These are phyloP conservation scores for Suhomyces kilbournensis DNA, from an alignment of 805 yeast genomes.

Conservation along the genomic window DNA sequence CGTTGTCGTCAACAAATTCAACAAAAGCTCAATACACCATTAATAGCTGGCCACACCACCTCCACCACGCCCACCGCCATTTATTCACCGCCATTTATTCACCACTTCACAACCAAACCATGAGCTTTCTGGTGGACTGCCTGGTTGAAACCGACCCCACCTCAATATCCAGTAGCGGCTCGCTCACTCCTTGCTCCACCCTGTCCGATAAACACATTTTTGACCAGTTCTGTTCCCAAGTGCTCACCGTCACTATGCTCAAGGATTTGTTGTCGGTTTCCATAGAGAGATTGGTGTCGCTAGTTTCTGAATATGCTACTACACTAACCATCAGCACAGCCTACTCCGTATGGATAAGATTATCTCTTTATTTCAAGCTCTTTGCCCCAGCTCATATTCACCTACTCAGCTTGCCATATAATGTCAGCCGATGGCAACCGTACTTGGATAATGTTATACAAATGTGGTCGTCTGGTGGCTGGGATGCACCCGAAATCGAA, in stretches of 20 bases:
- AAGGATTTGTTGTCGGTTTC: background rate
- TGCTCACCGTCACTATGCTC: background rate
- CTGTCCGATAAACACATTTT: background rate
- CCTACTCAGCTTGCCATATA: background rate
- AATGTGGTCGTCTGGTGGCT: background rate
- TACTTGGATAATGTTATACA: background rate
- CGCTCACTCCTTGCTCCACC: background rate
- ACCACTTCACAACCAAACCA: background rate
- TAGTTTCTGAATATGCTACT: background rate
- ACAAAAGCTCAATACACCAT: too few relatives aligned
- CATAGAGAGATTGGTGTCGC: background rate
- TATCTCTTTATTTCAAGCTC: background rate
- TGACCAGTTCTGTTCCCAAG: background rate
- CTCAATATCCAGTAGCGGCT: background rate
- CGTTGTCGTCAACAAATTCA: background rate
- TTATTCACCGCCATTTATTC: background rate
- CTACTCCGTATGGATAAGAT: background rate
- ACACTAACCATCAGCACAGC: background rate
- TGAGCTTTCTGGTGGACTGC: background rate
- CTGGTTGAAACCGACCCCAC: background rate
- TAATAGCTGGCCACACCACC: too few relatives aligned
- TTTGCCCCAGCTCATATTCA: background rate
- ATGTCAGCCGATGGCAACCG: background rate
- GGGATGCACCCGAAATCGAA: background rate
- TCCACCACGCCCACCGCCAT: background rate